Percentiles rank a stretch among this genome's conserved stretches.
Evolutionary conservation across 1,284 basidiomycete genomes (phyloP).

Genomic region (Ustilago vetiveriae): DNA sequence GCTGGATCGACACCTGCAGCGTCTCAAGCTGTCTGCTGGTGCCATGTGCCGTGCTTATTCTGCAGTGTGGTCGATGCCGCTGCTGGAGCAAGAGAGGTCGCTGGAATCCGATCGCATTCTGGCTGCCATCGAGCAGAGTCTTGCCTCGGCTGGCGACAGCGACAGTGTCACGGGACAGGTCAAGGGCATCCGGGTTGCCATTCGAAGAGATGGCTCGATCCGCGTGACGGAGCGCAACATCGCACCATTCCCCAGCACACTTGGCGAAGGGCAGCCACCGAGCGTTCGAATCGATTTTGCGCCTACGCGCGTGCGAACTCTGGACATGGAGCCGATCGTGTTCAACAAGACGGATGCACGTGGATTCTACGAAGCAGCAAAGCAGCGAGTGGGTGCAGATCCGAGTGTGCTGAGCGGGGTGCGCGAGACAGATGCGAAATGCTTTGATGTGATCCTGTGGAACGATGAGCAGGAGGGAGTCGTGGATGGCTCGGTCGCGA

Average conservation of each 20-base stretch:
- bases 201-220: slow-evolving; percentile 26
- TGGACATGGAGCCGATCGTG: slow-evolving; percentile 46
- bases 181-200: slow-evolving; percentile 39
- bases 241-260: slow-evolving; percentile 25
- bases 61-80: slow-evolving; percentile 26
- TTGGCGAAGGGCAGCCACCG: slow-evolving; percentile 14
- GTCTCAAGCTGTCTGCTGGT: slow-evolving; percentile 28
- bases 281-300: slow-evolving; percentile 28
- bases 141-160: slow-evolving; percentile 3
- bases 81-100: slow-evolving; percentile 24
- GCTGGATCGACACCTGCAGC: slow-evolving; percentile 31
- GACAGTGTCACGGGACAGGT: slow-evolving; percentile 8
- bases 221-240: slow-evolving; percentile 30
- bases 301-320: slow-evolving; percentile 35
- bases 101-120: slow-evolving; percentile 24
- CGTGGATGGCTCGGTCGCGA: neutral
- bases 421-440: slow-evolving; percentile 25
- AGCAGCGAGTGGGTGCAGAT: slow-evolving; percentile 33
- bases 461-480: slow-evolving; percentile 36
- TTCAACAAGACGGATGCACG: slow-evolving; percentile 53
- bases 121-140: slow-evolving; percentile 25
- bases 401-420: slow-evolving; percentile 39
- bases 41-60: slow-evolving; percentile 44
- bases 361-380: slow-evolving; percentile 45
- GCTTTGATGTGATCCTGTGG: slow-evolving; percentile 48